Evolutionary conservation across 2,329 filamentous ascomycete genomes (phyloP).

Genomic region (Epicoccum nigrum): DNA sequence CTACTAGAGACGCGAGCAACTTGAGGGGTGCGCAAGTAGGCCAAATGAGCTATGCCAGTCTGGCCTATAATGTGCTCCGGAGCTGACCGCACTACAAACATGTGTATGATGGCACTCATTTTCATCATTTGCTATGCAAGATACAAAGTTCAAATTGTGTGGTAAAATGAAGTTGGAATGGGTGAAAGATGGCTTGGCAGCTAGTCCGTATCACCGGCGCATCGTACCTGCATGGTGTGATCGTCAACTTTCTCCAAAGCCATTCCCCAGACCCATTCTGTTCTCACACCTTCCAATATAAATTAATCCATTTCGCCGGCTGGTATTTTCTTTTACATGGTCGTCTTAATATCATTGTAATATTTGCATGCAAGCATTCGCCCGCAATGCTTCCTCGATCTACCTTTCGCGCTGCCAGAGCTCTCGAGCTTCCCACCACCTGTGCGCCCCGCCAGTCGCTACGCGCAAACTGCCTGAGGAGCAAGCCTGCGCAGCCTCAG

Average conservation of each 20-base stretch:
- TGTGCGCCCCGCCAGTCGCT: conserved; percentile 31
- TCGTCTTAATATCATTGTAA: conserved; percentile 19
- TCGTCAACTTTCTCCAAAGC: conserved; percentile 18
- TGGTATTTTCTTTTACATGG: conserved; percentile 17
- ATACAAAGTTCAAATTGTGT: too few relatives aligned
- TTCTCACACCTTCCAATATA: conserved; percentile 18
- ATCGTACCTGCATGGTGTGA: conserved; percentile 37
- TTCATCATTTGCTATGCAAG: too few relatives aligned
- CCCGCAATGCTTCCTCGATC: conserved; percentile 40
- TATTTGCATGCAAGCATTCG: conserved; percentile 20
- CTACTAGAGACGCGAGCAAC: too few relatives aligned
- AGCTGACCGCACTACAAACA: too few relatives aligned
- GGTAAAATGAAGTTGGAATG: too few relatives aligned
- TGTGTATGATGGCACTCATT: too few relatives aligned
- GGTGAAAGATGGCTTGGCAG: conserved; percentile 7
- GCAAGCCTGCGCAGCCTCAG: conserved; percentile 18
- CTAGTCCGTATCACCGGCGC: neutral
- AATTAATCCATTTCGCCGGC: neutral
- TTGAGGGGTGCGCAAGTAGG: too few relatives aligned
- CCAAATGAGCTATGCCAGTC: too few relatives aligned
- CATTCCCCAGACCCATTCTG: conserved; percentile 10
- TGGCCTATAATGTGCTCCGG: too few relatives aligned
- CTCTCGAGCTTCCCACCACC: conserved; percentile 36
- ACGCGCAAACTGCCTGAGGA: conserved; percentile 24
- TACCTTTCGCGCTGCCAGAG: conserved; percentile 30